Base-by-base conservation (phyloP, 371 early-diverging fungal genomes). In the Syncephalastrum monosporum region DNA sequence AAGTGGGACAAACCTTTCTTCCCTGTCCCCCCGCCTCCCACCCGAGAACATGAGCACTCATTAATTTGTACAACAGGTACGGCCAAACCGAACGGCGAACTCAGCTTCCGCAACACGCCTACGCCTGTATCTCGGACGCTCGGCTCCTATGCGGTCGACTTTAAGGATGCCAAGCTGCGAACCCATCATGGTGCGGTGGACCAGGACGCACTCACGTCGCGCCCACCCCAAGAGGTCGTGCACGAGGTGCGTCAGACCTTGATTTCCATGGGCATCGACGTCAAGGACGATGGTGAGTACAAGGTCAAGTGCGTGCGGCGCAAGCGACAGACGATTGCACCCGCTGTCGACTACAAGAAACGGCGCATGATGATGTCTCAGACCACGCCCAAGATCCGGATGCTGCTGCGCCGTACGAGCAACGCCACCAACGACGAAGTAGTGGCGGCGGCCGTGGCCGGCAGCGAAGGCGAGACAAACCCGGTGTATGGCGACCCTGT, bases 401-500 rank as follows among this genome's bases (percentile, higher is more conserved):
- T 57, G 43, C 33, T 79, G 16, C 57, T 79, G 38, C 67, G 79
- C 24, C 50, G 72, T 46, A 19, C 75, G 3, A 75, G 68, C 47
- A 48, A 49, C 19, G 16, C 63, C 6, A 19, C 52, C 21, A 27
- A 57, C 50, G 33, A 46, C 29, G 19, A 42, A 16, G 47, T 48
- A 46, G 27, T 53, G 4, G 8, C 42, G 3, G 17, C 24, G 4
- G 33, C 41, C 21, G 48, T 51, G 25, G 15, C 3, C 44, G 41
- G 2, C 43, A 33, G 46, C 25, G 14, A 54, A 15, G 38, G 46
- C 23, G 64, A 46, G 27, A 57, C 50, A 10, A 33, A 12, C 38
- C 38, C 38, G 10, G 89, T 94, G 55, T 98, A 99, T 66, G 99
- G 99, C 43, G 93, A 98, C 54, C 83, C 90, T 8, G 79, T 84